These are phyloP conservation scores for Spinacia oleracea DNA, from an alignment of 179 eudicot species.

Conservation along the genomic window DNA sequence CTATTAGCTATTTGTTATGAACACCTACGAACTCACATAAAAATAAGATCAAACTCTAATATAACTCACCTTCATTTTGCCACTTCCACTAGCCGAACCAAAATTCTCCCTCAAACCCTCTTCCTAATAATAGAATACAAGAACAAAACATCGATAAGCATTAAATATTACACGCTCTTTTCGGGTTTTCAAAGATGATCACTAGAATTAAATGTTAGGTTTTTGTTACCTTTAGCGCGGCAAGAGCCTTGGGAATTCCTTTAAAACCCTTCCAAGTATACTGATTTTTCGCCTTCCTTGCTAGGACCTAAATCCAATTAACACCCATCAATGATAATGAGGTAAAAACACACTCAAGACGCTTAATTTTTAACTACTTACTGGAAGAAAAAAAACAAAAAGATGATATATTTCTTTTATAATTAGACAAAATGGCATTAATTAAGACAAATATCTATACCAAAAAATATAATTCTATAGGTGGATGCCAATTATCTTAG, in stretches of 20 bases:
- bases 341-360: neutral
- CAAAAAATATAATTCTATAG: neutral
- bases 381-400: neutral
- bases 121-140: slow-evolving; percentile 38
- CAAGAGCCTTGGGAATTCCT: slow-evolving; percentile 66
- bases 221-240: slow-evolving; percentile 56
- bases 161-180: neutral
- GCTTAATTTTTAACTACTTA: neutral
- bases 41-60: slow-evolving; percentile 1
- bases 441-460: neutral
- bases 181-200: neutral
- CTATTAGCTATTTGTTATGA: neutral
- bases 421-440: neutral
- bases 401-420: neutral
- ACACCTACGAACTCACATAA: neutral
- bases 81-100: slow-evolving; percentile 33
- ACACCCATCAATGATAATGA: slow-evolving; percentile 1
- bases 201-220: neutral
- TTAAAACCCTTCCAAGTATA: slow-evolving; percentile 85
- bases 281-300: slow-evolving; percentile 75
- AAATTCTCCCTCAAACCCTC: slow-evolving; percentile 70
- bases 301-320: slow-evolving; percentile 51
- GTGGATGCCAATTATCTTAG: neutral
- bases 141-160: slow-evolving; percentile 1
- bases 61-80: slow-evolving; percentile 46